Evolutionary conservation across 768 basidiomycete species (phyloP).

Genomic region (Pholiota microspora): DNA sequence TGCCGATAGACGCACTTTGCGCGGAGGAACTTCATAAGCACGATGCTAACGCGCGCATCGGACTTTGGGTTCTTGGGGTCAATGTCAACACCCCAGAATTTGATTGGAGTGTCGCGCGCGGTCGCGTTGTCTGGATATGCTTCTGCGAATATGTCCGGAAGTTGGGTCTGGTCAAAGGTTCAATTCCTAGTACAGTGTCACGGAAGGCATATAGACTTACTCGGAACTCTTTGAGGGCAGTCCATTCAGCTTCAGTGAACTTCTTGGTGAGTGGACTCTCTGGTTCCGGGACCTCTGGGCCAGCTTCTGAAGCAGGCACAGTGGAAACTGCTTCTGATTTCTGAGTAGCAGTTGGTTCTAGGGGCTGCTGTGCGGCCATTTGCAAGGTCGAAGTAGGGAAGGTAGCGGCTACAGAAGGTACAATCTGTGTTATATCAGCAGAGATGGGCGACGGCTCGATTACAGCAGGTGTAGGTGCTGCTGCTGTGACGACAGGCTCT

Average conservation of each 20-base stretch:
- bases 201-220: constrained; percentile 33
- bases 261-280: constrained; percentile 67
- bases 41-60: constrained; percentile 68
- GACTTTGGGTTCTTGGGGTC: constrained; percentile 50
- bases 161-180: constrained; percentile 26
- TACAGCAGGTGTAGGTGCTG: constrained; percentile 8
- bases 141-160: constrained; percentile 53
- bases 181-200: background rate
- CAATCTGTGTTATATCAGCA: constrained; percentile 3
- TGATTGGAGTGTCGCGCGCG: constrained; percentile 49
- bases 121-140: constrained; percentile 60
- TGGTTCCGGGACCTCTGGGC: constrained; percentile 39
- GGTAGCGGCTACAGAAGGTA: background rate
- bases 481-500: constrained; percentile 8
- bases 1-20: constrained; percentile 49
- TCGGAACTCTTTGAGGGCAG: constrained; percentile 63
- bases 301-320: constrained; percentile 11
- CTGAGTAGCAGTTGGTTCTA: background rate
- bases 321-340: background rate
- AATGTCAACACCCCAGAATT: constrained; percentile 71
- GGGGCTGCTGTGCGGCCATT: background rate
- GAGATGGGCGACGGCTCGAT: constrained; percentile 7
- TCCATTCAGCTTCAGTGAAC: constrained; percentile 75
- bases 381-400: background rate
- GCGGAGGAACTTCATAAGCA: constrained; percentile 80